Base-by-base conservation (phyloP, 345 rosid genomes). In the Aquilaria yunnanensis region DNA sequence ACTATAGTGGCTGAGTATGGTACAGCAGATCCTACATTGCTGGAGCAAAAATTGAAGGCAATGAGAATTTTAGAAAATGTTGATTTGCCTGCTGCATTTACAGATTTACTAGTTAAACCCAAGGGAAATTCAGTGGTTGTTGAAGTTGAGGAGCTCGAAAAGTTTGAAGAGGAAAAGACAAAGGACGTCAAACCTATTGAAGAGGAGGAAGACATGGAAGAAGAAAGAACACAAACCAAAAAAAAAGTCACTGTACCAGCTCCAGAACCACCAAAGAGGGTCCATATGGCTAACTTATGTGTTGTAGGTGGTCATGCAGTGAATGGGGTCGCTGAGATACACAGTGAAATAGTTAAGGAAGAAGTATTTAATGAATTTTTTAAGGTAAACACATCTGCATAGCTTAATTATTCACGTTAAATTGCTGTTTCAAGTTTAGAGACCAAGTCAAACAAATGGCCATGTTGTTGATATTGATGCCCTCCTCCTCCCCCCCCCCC, bases 321-420 rank as follows among this genome's bases (percentile, higher is more conserved):
- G n/a, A 88, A 88, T 68, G 96, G 92, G 34, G 96, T 83, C 51
- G 96, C 92, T 67, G 85, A 79, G 71, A 88, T 85, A 72, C 96
- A 88, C 50, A 88, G 86, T 68, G 87, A 88, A 69, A 88, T 88
- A 62, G 89, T 88, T 48, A 83, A 81, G 69, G 67, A 80, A 56
- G 89, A 83, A 65, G 96, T 85, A 10, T 88, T 83, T 67, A 80
- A 80, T 71, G 89, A 80, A 2, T 88, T 88, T 57, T 76, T 75
- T 47, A 51, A 85, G 89, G 92, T 81, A 73, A 64, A 47, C 49
- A 61, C 61, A 51, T 31, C 54, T 59, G 52, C 57, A 54, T 49
- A 67, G 46, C 49, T 47, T 56, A 37, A 9, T 37, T 37, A 37
- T 37, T 9, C 23, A 37, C 5, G 6, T 5, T 37, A 37, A 37